These are phyloP conservation scores for Teratosphaeria viscida DNA, from an alignment of 2,329 filamentous ascomycete species.

Conservation along the genomic window DNA sequence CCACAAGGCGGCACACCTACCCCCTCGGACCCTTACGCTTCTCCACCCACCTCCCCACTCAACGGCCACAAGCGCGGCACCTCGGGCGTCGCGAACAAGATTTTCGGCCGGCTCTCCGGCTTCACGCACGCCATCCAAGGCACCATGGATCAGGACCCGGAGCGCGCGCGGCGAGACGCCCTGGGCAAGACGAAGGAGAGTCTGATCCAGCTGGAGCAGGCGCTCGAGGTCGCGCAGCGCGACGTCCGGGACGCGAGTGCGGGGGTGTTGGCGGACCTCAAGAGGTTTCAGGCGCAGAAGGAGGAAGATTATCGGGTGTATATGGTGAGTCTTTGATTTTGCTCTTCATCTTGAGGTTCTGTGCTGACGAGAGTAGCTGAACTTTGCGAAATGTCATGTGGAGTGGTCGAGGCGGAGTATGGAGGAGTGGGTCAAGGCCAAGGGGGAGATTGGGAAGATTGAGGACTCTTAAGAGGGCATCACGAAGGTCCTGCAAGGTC, in stretches of 20 bases:
- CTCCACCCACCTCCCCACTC: slow-evolving; percentile 16
- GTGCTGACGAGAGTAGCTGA: slow-evolving; percentile 48
- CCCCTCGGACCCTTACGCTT: slow-evolving; percentile 9
- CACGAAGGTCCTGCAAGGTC: no score
- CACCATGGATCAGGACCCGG: slow-evolving; percentile 90
- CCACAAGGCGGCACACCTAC: slow-evolving; percentile 57
- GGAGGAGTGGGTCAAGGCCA: slow-evolving; percentile 87
- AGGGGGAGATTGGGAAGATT: slow-evolving; percentile 80
- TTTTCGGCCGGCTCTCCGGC: slow-evolving; percentile 87
- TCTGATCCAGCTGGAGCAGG: slow-evolving; percentile 78
- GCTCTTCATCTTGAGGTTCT: neutral
- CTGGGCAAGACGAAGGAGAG: slow-evolving; percentile 93
- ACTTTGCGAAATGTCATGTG: slow-evolving; percentile 84
- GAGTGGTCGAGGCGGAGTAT: slow-evolving; percentile 90
- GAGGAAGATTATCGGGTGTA: slow-evolving; percentile 88
- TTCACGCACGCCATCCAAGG: slow-evolving; percentile 93
- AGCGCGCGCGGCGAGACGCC: slow-evolving; percentile 79
- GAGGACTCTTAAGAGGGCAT: slow-evolving; percentile 30
- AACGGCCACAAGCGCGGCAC: slow-evolving; percentile 54
- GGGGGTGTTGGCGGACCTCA: slow-evolving; percentile 79
- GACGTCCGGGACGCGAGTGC: slow-evolving; percentile 89
- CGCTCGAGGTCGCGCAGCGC: slow-evolving; percentile 73
- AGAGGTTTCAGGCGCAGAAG: slow-evolving; percentile 89
- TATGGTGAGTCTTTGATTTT: slow-evolving; percentile 59
- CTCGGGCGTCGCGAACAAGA: slow-evolving; percentile 71